phyloP scores from a whole-genome alignment of 73 alveolate genomes.

The Paramecium sonneborni region DNA sequence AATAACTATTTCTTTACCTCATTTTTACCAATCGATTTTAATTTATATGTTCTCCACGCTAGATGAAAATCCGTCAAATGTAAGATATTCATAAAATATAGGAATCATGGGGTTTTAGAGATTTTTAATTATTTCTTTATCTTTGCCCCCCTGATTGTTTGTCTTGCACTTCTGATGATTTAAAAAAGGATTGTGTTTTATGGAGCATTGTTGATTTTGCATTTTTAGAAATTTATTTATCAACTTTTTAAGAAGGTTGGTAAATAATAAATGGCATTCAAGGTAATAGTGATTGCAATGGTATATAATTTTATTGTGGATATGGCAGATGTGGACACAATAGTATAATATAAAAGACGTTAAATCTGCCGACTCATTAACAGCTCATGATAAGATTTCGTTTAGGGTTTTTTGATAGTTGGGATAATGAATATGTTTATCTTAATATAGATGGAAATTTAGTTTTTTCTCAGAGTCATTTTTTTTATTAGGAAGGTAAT shows the following conservation, averaged over 20 bases:
- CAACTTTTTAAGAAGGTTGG: neutral
- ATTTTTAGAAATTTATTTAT: neutral
- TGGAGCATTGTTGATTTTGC: neutral
- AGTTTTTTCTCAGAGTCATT: no score
- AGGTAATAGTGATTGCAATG: no score
- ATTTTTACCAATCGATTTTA: neutral
- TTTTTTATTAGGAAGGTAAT: no score
- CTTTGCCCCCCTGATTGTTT: neutral
- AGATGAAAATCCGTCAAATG: neutral
- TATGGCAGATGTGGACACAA: no score
- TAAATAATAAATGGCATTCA: neutral
- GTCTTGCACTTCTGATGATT: neutral
- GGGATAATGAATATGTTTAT: no score
- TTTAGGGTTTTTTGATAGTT: no score
- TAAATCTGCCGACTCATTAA: no score
- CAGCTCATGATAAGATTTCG: no score
- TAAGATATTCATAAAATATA: neutral
- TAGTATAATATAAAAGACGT: no score
- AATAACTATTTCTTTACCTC: neutral
- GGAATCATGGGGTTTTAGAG: constrained; percentile 32
- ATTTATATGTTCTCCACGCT: neutral
- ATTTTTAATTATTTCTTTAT: neutral
- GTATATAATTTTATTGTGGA: no score
- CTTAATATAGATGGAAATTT: no score
- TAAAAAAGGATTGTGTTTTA: neutral